phyloP scores from a whole-genome alignment of 805 yeast species.

The Lachancea cidri region DNA sequence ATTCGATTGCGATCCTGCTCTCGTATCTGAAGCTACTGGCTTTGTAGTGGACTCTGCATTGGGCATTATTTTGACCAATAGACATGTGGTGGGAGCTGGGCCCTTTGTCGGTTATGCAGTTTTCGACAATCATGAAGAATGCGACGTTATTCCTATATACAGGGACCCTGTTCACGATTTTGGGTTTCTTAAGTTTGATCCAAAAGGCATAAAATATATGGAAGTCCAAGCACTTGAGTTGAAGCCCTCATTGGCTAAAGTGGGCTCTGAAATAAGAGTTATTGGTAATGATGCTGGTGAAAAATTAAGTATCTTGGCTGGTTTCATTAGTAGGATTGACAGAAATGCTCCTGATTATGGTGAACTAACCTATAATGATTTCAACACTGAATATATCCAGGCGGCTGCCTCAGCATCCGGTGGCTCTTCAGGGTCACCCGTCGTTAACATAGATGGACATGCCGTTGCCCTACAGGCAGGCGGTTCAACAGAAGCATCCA shows the following conservation, averaged over 20 bases:
- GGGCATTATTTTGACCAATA: constrained; percentile 83
- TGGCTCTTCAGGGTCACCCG: constrained; percentile 94
- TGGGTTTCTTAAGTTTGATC: constrained; percentile 80
- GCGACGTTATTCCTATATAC: constrained; percentile 76
- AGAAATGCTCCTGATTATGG: constrained; percentile 96
- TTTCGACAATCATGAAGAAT: constrained; percentile 92
- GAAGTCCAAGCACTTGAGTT: constrained; percentile 58
- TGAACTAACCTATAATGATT: constrained; percentile 79
- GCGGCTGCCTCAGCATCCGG: constrained; percentile 97
- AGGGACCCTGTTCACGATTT: constrained; percentile 96
- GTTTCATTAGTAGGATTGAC: constrained; percentile 72
- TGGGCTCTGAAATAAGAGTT: constrained; percentile 91
- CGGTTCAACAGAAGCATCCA: constrained; percentile 85
- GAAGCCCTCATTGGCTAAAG: constrained; percentile 76
- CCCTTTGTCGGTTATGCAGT: constrained; percentile 90
- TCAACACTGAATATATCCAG: constrained; percentile 89
- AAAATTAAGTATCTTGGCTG: constrained; percentile 80
- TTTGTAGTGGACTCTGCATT: constrained; percentile 79
- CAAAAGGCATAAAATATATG: constrained; percentile 67
- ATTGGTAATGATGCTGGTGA: constrained; percentile 98
- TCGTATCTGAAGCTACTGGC: constrained; percentile 90
- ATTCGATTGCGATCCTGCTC: constrained; percentile 79
- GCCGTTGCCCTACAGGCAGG: constrained; percentile 95
- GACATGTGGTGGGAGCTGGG: constrained; percentile 95
- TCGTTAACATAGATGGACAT: constrained; percentile 80